Evolutionary conservation across 441 rosid genomes (phyloP), one percentile per base, ranked within the genome.

Genomic region (Euphorbia celastroides): DNA sequence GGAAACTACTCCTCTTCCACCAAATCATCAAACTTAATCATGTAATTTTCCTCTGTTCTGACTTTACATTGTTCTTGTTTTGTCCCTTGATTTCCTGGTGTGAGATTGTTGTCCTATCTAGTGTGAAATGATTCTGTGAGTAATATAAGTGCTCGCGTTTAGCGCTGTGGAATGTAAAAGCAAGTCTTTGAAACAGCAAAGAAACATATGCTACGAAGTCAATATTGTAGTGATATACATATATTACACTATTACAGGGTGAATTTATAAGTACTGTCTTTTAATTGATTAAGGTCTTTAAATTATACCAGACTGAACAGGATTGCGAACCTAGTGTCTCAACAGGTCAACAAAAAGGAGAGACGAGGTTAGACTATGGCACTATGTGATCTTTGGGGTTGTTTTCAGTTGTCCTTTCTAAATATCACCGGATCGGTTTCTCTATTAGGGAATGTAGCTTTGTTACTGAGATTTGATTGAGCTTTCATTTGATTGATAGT

Each of bases 1-100:
- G 3, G 75, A 79, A 28, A 50, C 75, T 7, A 32, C 44, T 13
- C 52, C 76, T 19, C 41, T 60, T 46, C 52, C 52, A 5, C 64
- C 60, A 5, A n/a, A 34, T 20, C 26, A 65, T 31, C 17, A 46
- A 46, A 20, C 44, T 57, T 48, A 60, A 8, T 27, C 64, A 55
- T 16, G n/a, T 26, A 56, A 56, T 56, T 56, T 56, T n/a, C 27
- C 32, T 12, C 26, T 13, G 12, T 56, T 16, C 8, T 27, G 60
- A 56, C 30, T 56, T 26, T 5, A 56, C 1, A 17, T 46, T 46
- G 52, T 46, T 38, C 13, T 14, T 46, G 52, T 16, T 54, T 20
- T 51, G 4, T 22, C 26, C 14, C 26, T 54, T 6, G 10, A 5
- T 42, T 42, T 12, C 5, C 1, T 23, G 8, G 17, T 5, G 5